Base-by-base conservation (phyloP, 352 stramenopile genomes). In the Phytophthora brassicae region DNA sequence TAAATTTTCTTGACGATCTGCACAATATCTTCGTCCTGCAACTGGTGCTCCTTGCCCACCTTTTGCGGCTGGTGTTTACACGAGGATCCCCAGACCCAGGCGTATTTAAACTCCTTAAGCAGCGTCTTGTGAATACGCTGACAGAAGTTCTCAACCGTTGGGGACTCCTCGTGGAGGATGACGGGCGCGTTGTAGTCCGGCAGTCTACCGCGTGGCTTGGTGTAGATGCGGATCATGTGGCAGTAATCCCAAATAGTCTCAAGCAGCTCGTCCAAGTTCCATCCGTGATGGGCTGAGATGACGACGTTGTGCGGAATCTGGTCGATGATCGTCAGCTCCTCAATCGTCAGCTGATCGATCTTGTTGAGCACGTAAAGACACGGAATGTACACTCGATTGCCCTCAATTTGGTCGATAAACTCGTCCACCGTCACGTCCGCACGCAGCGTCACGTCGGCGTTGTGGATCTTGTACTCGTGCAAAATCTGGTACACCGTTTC, bases 331-430 rank as follows among this genome's bases (percentile, higher is more conserved):
- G 98, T 97, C 1, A 99, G 84, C 79, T 99, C 97, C 75, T 99
- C 95, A 76, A 99, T 98, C 20, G 95, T 97, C 23, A 99, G 88
- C 71, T 98, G 84, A 73, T 99, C 97, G 68, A 99, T 99, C 81
- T 99, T 99, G 84, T 99, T 99, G 58, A 99, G 94, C 51, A 99
- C 94, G 81, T 99, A 99, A 13, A 99, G 75, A 47, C 88, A 96
- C 36, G 97, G 97, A 64, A 99, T 99, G 80, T 99, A 99, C 19
- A 97, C 86, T 53, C 97, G 86, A 78, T 99, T 99, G 51, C 95
- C 95, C 75, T 99, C 96, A 56, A 99, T 98, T 26, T 99, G 95
- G 71, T 99, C 97, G 74, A 99, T 99, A 48, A 99, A 90, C 70
- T 99, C 93, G 84, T 99, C 97, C 17, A 98, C 92, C 13, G 96